Conservation (phyloP, 208 protist genomes). For the Kentomonas sorsogonicus region DNA sequence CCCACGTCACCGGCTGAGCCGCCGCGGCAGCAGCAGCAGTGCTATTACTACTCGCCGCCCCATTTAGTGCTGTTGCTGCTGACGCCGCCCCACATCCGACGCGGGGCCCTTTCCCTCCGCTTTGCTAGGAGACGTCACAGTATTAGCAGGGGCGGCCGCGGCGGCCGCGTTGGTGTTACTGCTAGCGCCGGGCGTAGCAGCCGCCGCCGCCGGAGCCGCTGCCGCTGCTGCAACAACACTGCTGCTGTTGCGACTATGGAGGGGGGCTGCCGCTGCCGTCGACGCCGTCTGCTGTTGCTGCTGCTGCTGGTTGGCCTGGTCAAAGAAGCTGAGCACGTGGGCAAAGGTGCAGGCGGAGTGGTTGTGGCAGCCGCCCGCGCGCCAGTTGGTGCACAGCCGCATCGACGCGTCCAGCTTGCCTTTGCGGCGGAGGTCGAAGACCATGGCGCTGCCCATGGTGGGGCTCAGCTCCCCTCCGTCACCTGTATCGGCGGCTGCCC, state of each 20-base stretch:
- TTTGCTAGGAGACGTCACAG: background rate
- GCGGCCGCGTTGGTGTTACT: conserved; percentile 6
- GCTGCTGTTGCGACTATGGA: conserved; percentile 3
- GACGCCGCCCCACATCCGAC: no score
- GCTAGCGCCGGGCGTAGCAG: background rate
- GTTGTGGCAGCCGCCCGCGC: conserved; percentile 63
- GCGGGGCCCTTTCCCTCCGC: background rate
- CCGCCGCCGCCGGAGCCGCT: background rate
- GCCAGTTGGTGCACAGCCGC: conserved; percentile 76
- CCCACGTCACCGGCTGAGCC: no score
- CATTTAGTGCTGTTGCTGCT: background rate
- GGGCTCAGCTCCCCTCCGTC: conserved; percentile 64
- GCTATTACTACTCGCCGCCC: no score
- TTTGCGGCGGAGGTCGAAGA: conserved; percentile 57
- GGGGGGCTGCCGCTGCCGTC: background rate
- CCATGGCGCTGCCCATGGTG: conserved; percentile 69
- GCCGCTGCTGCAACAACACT: conserved; percentile 1
- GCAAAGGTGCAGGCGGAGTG: conserved; percentile 69
- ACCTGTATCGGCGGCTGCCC: conserved; percentile 34
- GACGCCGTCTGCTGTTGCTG: conserved; percentile 6
- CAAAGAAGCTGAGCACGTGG: conserved; percentile 53
- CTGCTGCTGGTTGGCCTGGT: conserved; percentile 14
- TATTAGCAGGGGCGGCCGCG: conserved; percentile 3
- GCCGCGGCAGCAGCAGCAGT: no score
- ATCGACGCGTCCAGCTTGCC: conserved; percentile 57